Percentiles rank a stretch among this genome's conserved stretches.
Conservation (phyloP, 768 basidiomycete species). For the Tubosaeta sp. region DNA sequence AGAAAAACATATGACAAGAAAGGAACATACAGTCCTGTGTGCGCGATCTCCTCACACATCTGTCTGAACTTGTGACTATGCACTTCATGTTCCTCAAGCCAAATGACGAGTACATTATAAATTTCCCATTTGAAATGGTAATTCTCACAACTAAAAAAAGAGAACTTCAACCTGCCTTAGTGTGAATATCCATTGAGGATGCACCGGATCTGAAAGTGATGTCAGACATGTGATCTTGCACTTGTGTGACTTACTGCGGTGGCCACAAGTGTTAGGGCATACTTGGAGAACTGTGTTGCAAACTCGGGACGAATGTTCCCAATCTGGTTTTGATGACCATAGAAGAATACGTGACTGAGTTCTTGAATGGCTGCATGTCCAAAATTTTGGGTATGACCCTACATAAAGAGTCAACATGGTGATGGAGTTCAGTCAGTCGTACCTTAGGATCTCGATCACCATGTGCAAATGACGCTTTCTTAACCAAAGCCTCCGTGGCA, state of each 20-base stretch:
- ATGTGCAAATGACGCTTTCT: background rate
- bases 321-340: background rate
- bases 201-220: background rate
- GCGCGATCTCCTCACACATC: background rate
- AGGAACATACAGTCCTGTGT: background rate
- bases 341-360: background rate
- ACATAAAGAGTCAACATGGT: background rate
- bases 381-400: background rate
- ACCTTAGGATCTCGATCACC: background rate
- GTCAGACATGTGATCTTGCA: background rate
- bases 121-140: background rate
- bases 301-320: background rate
- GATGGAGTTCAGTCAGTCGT: background rate
- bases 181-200: background rate
- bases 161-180: background rate
- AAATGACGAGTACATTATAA: background rate
- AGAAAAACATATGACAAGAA: background rate
- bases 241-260: background rate
- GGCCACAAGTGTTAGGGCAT: background rate
- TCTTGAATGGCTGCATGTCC: background rate
- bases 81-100: background rate
- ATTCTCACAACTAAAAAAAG: background rate
- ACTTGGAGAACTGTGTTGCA: background rate
- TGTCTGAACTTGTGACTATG: background rate
- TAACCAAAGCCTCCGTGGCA: background rate